These are phyloP conservation scores for Malassezia cuniculi DNA, from an alignment of 1,284 basidiomycete genomes.

Conservation along the genomic window DNA sequence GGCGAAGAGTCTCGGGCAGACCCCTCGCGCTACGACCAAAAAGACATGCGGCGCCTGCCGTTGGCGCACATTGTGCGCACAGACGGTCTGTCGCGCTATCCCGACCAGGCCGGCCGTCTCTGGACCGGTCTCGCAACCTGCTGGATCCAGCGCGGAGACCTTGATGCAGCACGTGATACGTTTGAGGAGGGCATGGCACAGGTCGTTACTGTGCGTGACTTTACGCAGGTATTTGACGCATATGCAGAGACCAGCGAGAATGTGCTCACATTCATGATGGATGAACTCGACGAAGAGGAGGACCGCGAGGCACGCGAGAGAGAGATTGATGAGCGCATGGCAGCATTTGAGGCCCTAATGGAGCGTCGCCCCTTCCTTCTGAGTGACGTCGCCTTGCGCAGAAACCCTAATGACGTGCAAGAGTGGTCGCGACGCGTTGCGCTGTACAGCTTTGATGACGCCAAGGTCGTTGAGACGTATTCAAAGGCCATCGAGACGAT, in stretches of 20 bases:
- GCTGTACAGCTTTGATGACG: conserved; percentile 80
- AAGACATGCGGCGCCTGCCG: conserved; percentile 63
- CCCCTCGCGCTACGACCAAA: no score
- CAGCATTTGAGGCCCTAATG: conserved; percentile 84
- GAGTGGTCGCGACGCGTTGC: conserved; percentile 99
- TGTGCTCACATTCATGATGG: conserved; percentile 82
- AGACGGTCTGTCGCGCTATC: conserved; percentile 76
- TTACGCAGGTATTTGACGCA: conserved; percentile 94
- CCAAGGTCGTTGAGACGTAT: conserved; percentile 86
- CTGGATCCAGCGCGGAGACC: conserved; percentile 93
- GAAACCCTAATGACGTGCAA: conserved; percentile 95
- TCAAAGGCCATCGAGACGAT: conserved; percentile 76
- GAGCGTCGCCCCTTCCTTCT: conserved; percentile 89
- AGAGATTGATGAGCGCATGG: conserved; percentile 79
- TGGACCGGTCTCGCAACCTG: conserved; percentile 96
- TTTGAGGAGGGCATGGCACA: conserved; percentile 75
- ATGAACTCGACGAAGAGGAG: conserved; percentile 54
- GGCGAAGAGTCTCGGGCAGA: background rate
- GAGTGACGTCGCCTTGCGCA: conserved; percentile 81
- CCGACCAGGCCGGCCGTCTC: conserved; percentile 86
- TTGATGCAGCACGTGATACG: conserved; percentile 70
- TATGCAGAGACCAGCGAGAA: conserved; percentile 89
- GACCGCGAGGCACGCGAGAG: conserved; percentile 58
- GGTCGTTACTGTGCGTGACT: conserved; percentile 89
- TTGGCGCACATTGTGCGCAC: conserved; percentile 70